Evolutionary conservation across 176 grass and related monocot genomes (phyloP).

Genomic region (Avena atlantica): DNA sequence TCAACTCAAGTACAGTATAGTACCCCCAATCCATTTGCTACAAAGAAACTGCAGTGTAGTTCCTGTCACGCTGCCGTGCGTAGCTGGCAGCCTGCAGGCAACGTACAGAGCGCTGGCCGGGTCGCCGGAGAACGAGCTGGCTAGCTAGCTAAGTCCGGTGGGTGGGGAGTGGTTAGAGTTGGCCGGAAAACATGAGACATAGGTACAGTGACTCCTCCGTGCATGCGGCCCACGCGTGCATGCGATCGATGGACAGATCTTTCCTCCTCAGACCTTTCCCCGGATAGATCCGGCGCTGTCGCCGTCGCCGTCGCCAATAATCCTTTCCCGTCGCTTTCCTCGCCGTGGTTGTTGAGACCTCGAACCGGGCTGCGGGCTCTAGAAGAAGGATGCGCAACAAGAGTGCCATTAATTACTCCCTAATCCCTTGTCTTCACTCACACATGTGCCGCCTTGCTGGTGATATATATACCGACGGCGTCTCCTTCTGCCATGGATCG

Average conservation of each 20-base stretch:
- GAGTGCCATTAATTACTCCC: neutral
- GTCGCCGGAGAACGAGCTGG: slow-evolving; percentile 12
- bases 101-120: neutral
- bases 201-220: neutral
- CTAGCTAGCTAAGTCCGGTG: slow-evolving; percentile 15
- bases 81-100: neutral
- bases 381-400: slow-evolving; percentile 31
- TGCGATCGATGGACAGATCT: neutral
- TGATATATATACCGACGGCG: neutral
- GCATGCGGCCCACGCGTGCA: neutral
- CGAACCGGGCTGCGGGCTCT: slow-evolving; percentile 40
- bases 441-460: slow-evolving; percentile 18
- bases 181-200: slow-evolving; percentile 46
- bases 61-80: neutral
- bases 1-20: neutral
- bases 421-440: slow-evolving; percentile 31
- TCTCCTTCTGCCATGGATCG: slow-evolving; percentile 22
- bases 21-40: neutral
- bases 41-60: neutral
- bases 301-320: slow-evolving; percentile 27
- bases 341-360: slow-evolving; percentile 59
- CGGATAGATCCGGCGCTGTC: slow-evolving; percentile 14
- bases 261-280: neutral
- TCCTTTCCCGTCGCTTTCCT: slow-evolving; percentile 30
- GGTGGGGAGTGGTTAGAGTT: slow-evolving; percentile 59